phyloP scores from a whole-genome alignment of 768 basidiomycete genomes.

The Podaxis carcinomalis region DNA sequence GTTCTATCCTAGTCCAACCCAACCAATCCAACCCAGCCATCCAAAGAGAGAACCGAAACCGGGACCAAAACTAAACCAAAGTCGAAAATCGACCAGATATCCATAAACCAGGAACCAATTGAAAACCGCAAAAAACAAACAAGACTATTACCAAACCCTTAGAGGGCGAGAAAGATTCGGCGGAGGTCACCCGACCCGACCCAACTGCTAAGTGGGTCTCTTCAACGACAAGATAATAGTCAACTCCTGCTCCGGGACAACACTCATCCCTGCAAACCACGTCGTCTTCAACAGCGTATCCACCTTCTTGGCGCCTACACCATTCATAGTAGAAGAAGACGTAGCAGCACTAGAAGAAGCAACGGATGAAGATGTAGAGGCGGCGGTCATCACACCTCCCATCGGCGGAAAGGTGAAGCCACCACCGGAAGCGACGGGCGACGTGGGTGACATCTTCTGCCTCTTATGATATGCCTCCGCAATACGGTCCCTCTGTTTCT shows the following conservation, averaged over 20 bases:
- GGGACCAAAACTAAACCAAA: neutral
- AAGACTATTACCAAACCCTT: neutral
- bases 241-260: slow-evolving; percentile 29
- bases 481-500: slow-evolving; percentile 39
- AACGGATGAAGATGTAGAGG: slow-evolving; percentile 19
- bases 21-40: too few species aligned
- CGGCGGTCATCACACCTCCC: slow-evolving; percentile 32
- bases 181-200: neutral
- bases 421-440: too few species aligned
- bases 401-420: neutral
- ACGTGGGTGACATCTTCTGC: neutral
- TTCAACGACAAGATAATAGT: slow-evolving; percentile 47
- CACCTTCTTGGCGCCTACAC: slow-evolving; percentile 40
- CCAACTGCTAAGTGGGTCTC: slow-evolving; percentile 16
- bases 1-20: too few species aligned
- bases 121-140: neutral
- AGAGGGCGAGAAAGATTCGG: neutral
- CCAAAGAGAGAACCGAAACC: neutral
- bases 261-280: slow-evolving; percentile 48
- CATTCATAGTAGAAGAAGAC: slow-evolving; percentile 19
- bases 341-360: slow-evolving; percentile 66
- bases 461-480: slow-evolving; percentile 32
- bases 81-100: neutral
- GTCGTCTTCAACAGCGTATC: slow-evolving; percentile 48
- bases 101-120: neutral